A percentile compares a stretch with the other conserved stretches of the same genome.
Evolutionary conservation across 2,329 filamentous ascomycete genomes (phyloP).

Genomic region (Xylariaceae sp.): DNA sequence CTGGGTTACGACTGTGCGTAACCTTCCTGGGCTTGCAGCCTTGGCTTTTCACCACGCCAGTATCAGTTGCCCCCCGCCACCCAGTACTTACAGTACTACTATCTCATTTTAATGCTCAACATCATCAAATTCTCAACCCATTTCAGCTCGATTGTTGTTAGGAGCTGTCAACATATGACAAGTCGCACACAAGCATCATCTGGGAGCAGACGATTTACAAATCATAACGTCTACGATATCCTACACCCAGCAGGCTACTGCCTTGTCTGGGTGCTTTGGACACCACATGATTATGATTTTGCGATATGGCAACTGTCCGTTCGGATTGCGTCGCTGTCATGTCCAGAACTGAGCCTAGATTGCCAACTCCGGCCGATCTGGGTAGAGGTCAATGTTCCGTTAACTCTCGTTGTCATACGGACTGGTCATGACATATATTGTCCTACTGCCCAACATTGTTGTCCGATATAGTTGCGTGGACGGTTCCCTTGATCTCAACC

Average conservation of each 20-base stretch:
- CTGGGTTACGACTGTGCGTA: slow-evolving; percentile 3
- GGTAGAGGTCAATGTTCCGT: slow-evolving; percentile 20
- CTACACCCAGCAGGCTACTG: slow-evolving; percentile 48
- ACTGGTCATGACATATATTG: slow-evolving; percentile 22
- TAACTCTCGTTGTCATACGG: slow-evolving; percentile 21
- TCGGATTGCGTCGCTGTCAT: slow-evolving; percentile 20
- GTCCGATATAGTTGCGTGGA: slow-evolving; percentile 30
- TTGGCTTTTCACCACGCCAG: slow-evolving; percentile 9
- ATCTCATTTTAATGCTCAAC: slow-evolving; percentile 19
- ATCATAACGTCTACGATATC: slow-evolving; percentile 52
- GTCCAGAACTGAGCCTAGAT: slow-evolving; percentile 18
- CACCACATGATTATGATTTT: slow-evolving; percentile 59
- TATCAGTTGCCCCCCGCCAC: neutral
- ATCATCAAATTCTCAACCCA: slow-evolving; percentile 23
- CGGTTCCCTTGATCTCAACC: slow-evolving; percentile 28
- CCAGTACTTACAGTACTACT: slow-evolving; percentile 12
- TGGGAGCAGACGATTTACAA: slow-evolving; percentile 47
- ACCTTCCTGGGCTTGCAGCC: neutral
- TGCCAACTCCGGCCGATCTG: slow-evolving; percentile 19
- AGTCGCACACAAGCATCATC: slow-evolving; percentile 45
- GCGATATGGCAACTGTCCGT: slow-evolving; percentile 40
- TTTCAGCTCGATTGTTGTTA: slow-evolving; percentile 33
- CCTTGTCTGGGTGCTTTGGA: slow-evolving; percentile 51
- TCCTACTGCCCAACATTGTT: slow-evolving; percentile 16
- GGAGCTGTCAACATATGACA: slow-evolving; percentile 41